Evolutionary conservation across 371 early-diverging fungal genomes (phyloP), one percentile per base, ranked within the genome.

Genomic region (Phascolomyces articulosus): DNA sequence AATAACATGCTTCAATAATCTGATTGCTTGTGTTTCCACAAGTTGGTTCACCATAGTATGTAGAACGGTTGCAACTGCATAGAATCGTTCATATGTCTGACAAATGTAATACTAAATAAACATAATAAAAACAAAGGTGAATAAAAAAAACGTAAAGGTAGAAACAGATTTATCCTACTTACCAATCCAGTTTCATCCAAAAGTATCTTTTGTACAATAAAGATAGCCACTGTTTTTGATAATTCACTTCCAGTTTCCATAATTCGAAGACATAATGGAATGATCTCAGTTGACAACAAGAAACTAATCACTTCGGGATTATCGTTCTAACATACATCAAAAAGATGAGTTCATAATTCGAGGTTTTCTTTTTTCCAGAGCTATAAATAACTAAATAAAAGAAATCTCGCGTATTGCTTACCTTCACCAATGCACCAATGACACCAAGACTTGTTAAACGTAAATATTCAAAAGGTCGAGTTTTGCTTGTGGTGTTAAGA

Each of bases 181-280:
- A 90, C 92, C 59, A 99, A 87, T 1, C 99, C 99, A 70, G 95
- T 91, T 48, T 96, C 95, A 73, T 95, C 97, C 63, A 94, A 80
- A 24, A 99, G 85, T 57, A 99, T 98, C 69, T 96, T 94, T 77
- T 98, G 96, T 58, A 99, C 95, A 58, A 99, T 97, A 75, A 98
- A 95, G 29, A 96, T 97, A 27, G 99, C 98, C 60, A 96, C 96
- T n/a, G 96, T 95, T 75, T 99, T 99, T 49, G 96, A 95, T 24
- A 97, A 87, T 73, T 98, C 97, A 60, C 91, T 90, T 26, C 99
- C 99, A 23, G 93, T 93, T 71, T 99, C 98, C 96, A 99, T 97
- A 69, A 97, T 98, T 65, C 98, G 91, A 23, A 99, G 87, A 74
- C 98, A 96, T 10, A 99, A 88, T 2, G 99, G 99, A 62, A 99